Percentiles rank a stretch among this genome's conserved stretches.
phyloP scores from a whole-genome alignment of 768 basidiomycete genomes.

The Tulasnella sp. region DNA sequence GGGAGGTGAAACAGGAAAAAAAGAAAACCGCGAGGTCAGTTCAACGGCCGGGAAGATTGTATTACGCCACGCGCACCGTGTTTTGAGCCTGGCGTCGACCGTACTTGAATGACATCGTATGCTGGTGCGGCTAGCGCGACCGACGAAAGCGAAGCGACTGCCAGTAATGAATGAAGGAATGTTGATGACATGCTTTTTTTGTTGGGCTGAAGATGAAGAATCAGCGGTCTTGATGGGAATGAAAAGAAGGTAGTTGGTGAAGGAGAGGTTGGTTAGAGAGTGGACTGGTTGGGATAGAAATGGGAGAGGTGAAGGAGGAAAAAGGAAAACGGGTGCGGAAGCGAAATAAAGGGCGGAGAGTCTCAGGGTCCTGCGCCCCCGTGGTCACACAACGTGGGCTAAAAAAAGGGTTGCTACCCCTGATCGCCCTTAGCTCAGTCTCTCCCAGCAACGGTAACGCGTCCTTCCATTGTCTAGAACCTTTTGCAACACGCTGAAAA shows the following conservation, averaged over 20 bases:
- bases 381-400: neutral
- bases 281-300: conserved; percentile 4
- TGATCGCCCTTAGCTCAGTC: neutral
- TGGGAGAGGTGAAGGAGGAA: neutral
- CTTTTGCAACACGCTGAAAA: neutral
- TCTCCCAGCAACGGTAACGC: neutral
- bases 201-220: neutral
- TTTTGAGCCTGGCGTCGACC: neutral
- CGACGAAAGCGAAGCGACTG: neutral
- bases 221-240: neutral
- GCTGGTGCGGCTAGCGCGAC: neutral
- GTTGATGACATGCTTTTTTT: neutral
- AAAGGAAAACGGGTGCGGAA: conserved; percentile 7
- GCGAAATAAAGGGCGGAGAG: neutral
- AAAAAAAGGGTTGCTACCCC: neutral
- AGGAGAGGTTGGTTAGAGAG: neutral
- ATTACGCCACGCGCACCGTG: conserved; percentile 12
- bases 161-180: neutral
- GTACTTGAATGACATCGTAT: neutral
- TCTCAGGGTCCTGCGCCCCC: neutral
- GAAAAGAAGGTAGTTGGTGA: neutral
- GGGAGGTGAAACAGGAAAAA: neutral
- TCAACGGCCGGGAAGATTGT: neutral
- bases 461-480: neutral
- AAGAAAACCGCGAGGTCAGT: neutral